Evolutionary conservation across 2,329 filamentous ascomycete species (phyloP), one percentile per base, ranked within the genome.

Genomic region (Aspergillus sergii): DNA sequence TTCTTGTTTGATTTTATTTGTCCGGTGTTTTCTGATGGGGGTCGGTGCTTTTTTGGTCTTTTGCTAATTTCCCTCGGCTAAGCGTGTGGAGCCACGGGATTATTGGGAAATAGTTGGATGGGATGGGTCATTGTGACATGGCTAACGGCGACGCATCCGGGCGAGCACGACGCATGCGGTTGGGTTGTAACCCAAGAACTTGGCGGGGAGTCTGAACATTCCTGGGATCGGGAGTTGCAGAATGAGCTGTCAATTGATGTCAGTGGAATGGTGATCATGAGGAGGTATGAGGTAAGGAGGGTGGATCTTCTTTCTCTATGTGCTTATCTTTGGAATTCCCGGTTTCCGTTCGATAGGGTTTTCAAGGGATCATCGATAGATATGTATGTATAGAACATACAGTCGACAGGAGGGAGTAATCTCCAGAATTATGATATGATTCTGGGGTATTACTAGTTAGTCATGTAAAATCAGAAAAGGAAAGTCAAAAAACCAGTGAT

Each of bases 81-180:
- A 54, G n/a, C 26, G n/a, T 50, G 61, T 61, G 62, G 62, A 60
- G 28, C 62, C 58, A 26, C n/a, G 50, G 53, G 23, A 61, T 57
- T 64, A 56, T 61, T 64, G 60, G 51, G 36, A 58, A 58, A 61
- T 58, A 58, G 60, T 62, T 39, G n/a, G 1, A 36, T 54, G 16
- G 30, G 32, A 55, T 19, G 53, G 55, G 43, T 60, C 63, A 61
- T 39, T 63, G 54, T 67, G 61, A 67, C 60, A 60, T 60, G 61
- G 8, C 59, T 54, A 57, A 55, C 58, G 23, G 56, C 58, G 51
- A 63, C 61, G 59, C 58, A 58, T 65, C 39, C 63, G 65, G 65
- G 58, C 14, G 26, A 9, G 2, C 56, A 51, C 58, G 57, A 59
- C 61, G 61, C 61, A 64, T 59, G 57, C 61, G 61, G 64, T 53